Percentiles rank a stretch among this genome's conserved stretches.
Conservation (phyloP, 106 monocot genomes). For the Dendrobium officinale region DNA sequence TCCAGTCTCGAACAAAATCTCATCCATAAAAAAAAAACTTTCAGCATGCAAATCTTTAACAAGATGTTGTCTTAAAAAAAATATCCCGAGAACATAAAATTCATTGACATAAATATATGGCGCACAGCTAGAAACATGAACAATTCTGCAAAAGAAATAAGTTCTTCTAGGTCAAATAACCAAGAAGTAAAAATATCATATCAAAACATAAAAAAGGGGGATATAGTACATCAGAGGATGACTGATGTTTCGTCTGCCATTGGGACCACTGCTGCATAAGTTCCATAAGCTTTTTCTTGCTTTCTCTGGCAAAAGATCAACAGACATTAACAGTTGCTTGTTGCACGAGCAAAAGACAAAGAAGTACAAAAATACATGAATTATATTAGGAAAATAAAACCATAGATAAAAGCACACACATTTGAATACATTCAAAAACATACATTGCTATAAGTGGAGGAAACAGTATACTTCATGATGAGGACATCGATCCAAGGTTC, state of each 20-base stretch:
- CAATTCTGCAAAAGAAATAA: not conserved
- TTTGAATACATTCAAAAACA: not conserved
- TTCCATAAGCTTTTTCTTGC: slow-evolving; percentile 74
- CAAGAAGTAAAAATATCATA: not conserved
- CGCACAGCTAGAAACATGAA: not conserved
- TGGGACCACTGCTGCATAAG: slow-evolving; percentile 90
- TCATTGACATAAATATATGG: not conserved
- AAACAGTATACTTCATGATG: not conserved
- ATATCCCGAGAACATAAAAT: not conserved
- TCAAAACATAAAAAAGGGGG: not conserved
- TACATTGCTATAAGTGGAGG: not conserved
- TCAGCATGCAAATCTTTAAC: not conserved
- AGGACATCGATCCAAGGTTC: too few relatives aligned
- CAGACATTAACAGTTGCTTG: not conserved
- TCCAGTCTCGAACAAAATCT: not conserved
- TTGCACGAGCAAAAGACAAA: not conserved
- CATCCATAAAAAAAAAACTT: not conserved
- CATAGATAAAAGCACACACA: not conserved
- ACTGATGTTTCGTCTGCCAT: slow-evolving; percentile 51
- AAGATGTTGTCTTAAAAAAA: not conserved
- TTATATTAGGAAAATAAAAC: not conserved
- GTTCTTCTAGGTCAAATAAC: not conserved
- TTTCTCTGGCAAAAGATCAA: slow-evolving; percentile 47
- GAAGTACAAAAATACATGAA: not conserved
- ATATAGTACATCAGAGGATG: slow-evolving; percentile 24